Base-by-base conservation (phyloP, 495 filamentous ascomycete species). In the Penicillium coprophilum region DNA sequence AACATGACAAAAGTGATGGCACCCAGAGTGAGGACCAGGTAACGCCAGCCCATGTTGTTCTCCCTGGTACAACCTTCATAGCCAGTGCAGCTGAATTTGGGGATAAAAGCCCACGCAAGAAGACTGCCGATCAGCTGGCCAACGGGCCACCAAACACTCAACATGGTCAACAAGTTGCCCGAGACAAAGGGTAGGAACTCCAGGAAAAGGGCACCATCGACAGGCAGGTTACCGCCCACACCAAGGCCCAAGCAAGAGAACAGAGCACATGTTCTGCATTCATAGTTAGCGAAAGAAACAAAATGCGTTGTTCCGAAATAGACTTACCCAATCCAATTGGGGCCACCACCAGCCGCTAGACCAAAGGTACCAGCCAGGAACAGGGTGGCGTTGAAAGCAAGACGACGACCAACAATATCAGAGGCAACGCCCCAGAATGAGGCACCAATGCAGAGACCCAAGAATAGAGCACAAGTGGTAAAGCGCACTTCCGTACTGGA, bases 1-100 rank as follows among this genome's bases (percentile, higher is more conserved):
- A 90, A 93, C 77, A 83, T 81, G 53, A 80, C 51, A 28, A 93
- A 75, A 1, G 89, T 92, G 23, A 94, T 67, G 4, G 83, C 85
- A 28, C 90, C 91, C 53, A 91, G 77, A 8, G 83, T 79, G 40
- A 89, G 74, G 56, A 87, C 73, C 51, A 92, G 78, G 58, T 92
- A 96, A 34, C 91, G 78, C 91, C 91, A 95, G 47, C 91, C 91
- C 85, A 86, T 87, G 58, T 91, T 92, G 43, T 84, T 68, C 15
- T 66, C 66, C 60, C 75, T 74, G 19, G 75, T 80, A 64, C 89
- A 92, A 63, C 72, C 77, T 27, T 67, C 66, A 50, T 61, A 62
- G 10, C 63, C 67, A 4, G 62, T 62, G 52, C 82, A 85, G 32
- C 70, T 73, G 61, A 71, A 85, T 39, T 77, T 79, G 4, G 80